Base-by-base conservation (phyloP, 257 asterid genomes). In the Ilex asprella region DNA sequence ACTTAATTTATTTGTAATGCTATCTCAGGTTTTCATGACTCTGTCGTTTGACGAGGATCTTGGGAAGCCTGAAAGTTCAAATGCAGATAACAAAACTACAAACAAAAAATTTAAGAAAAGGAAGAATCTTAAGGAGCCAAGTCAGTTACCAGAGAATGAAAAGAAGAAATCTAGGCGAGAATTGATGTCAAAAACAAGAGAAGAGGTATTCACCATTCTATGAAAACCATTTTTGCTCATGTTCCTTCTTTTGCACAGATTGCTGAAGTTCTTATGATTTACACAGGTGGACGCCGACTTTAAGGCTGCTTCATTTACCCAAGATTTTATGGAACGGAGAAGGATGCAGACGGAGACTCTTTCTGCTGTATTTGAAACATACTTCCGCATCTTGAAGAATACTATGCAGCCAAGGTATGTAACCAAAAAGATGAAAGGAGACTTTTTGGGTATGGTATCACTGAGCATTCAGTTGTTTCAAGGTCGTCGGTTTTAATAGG, bases 11-110 rank as follows among this genome's bases (percentile, higher is more conserved):
- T 35, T 29, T 68, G 41, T 51, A 15, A 2, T 59, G 55, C 35
- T 59, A 16, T 32, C 39, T 66, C 73, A 93, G 97, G 96, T 83
- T 62, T 74, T 89, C 55, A 49, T 82, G 86, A 79, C 81, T 68
- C 82, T 93, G 59, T 75, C 82, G 60, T 93, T 93, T 69, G 97
- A 93, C 64, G 99, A 93, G 64, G 97, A 93, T 71, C 85, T 93
- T 68, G 78, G 89, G 58, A 93, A 80, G 64, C 76, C 82, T 29
- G 86, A 79, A 71, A 71, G 60, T 58, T 67, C 82, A 32, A 86
- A 78, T 47, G 74, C 58, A 30, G 93, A 85, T 47, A 73, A 76
- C 56, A 82, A 75, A 68, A 49, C 63, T 39, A 85, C 83, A 67
- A 67, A 57, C 76, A 86, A 89, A 61, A 87, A 73, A 27, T 74